Base-by-base conservation (phyloP, 1,284 basidiomycete species). In the Boletus semigastroideus region DNA sequence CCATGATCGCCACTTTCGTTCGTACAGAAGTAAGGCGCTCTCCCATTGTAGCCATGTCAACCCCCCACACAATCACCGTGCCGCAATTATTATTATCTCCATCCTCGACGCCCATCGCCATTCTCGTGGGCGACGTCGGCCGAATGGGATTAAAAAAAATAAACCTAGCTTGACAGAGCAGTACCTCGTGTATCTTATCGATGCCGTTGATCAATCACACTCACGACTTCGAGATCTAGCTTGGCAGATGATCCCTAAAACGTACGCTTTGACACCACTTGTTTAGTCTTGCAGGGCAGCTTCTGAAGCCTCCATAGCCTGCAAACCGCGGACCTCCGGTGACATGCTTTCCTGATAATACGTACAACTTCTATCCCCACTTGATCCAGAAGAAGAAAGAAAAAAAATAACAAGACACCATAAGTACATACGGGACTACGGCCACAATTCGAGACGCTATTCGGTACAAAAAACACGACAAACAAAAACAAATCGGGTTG, bases 271-370 rank as follows among this genome's bases (percentile, higher is more conserved):
- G 30, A 47, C 41, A 37, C 27, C 34, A 27, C 44, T 17, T 14
- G 41, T 46, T 46, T 45, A 20, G 59, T 59, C 48, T 27, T 49
- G 37, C 51, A 43, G 41, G 22, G 27, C 20, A 25, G 20, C 48
- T 60, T 58, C 49, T 37, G n/a, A 34, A 19, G 34, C 37, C 46
- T 42, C 36, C 8, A 12, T 40, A 22, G 25, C 34, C 33, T 19
- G 43, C 59, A 42, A 56, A 69, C 64, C 68, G 68, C 68, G 65
- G 68, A 66, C 33, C 34, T 70, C 57, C 68, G 65, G 22, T 53
- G 39, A 48, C 52, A 44, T 55, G 52, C 36, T 46, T 49, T 52
- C 27, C 34, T 50, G 40, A 43, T 16, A 36, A 55, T 61, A 63
- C 61, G 59, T 61, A 58, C 51, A 33, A 31, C 19, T 42, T 50